phyloP scores from a whole-genome alignment of 1,139 yeast species.

The Protomyces arabidopsidicola region DNA sequence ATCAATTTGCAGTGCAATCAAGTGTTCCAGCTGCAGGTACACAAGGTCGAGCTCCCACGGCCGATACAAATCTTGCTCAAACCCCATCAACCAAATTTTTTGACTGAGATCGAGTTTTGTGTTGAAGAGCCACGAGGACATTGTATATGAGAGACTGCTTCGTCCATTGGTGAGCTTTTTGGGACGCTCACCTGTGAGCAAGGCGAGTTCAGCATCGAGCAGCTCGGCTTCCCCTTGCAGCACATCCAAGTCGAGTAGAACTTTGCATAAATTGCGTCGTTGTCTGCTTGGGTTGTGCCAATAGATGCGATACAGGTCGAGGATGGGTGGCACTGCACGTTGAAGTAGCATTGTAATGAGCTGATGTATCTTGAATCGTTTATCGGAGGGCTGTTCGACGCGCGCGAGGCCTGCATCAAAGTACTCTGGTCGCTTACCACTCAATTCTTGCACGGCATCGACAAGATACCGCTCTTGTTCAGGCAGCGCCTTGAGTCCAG shows the following conservation, averaged over 20 bases:
- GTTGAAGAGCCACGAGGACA: constrained; percentile 64
- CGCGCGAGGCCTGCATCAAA: constrained; percentile 7
- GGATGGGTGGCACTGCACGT: constrained; percentile 6
- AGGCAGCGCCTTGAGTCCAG: background rate
- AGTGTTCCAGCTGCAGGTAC: constrained; percentile 52
- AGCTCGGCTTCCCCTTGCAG: constrained; percentile 52
- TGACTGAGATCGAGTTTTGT: constrained; percentile 66
- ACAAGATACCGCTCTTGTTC: constrained; percentile 1
- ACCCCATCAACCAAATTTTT: constrained; percentile 66
- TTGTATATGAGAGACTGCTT: constrained; percentile 44
- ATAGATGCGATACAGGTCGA: constrained; percentile 49
- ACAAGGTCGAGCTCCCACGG: constrained; percentile 64
- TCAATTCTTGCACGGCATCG: constrained; percentile 18
- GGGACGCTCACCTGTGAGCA: constrained; percentile 4
- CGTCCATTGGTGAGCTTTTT: constrained; percentile 26
- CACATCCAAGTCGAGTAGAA: constrained; percentile 65
- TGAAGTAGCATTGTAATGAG: constrained; percentile 3
- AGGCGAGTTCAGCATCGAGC: constrained; percentile 11
- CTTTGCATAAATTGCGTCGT: constrained; percentile 62
- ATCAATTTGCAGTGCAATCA: constrained; percentile 3
- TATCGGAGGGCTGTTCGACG: constrained; percentile 13
- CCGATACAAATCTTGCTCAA: constrained; percentile 70
- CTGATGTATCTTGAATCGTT: background rate
- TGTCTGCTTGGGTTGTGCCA: constrained; percentile 80
- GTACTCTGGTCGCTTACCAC: constrained; percentile 7